Conservation (phyloP, 441 rosid species). For the Metrosideros polymorpha region DNA sequence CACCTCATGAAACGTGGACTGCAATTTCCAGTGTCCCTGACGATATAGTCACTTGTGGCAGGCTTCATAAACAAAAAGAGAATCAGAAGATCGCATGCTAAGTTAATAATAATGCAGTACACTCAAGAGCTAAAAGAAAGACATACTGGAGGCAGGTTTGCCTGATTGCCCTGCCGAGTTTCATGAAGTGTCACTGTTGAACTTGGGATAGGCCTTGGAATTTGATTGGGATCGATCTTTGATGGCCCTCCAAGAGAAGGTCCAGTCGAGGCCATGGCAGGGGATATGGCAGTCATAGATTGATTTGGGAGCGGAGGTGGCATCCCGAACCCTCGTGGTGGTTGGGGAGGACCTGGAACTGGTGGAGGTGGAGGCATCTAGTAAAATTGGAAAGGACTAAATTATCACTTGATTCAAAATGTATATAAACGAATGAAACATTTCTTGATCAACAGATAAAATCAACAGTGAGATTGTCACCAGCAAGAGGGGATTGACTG, state of each 20-base stretch:
- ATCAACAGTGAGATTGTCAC: not conserved
- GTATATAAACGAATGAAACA: not conserved
- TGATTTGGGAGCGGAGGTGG: constrained; percentile 43
- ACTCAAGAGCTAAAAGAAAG: not conserved
- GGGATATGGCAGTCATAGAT: constrained; percentile 47
- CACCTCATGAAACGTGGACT: constrained; percentile 83
- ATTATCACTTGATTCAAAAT: not conserved
- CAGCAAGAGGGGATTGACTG: not conserved
- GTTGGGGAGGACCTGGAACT: constrained; percentile 33
- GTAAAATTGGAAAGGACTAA: not conserved
- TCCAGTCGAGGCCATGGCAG: constrained; percentile 47
- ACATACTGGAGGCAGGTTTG: constrained; percentile 54
- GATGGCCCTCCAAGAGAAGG: constrained; percentile 33
- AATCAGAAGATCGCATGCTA: not conserved
- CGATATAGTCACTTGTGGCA: constrained; percentile 61
- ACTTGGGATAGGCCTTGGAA: constrained; percentile 51
- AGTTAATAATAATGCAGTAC: not conserved
- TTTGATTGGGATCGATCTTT: constrained; percentile 60
- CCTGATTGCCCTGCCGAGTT: constrained; percentile 53
- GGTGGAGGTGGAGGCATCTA: constrained; percentile 38
- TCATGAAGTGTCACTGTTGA: constrained; percentile 37
- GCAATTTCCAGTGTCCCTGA: constrained; percentile 56
- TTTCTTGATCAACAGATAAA: not conserved
- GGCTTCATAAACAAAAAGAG: constrained; percentile 30
- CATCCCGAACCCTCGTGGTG: constrained; percentile 49